phyloP scores from a whole-genome alignment of 2,329 filamentous ascomycete genomes.

The Claviceps digitariae region DNA sequence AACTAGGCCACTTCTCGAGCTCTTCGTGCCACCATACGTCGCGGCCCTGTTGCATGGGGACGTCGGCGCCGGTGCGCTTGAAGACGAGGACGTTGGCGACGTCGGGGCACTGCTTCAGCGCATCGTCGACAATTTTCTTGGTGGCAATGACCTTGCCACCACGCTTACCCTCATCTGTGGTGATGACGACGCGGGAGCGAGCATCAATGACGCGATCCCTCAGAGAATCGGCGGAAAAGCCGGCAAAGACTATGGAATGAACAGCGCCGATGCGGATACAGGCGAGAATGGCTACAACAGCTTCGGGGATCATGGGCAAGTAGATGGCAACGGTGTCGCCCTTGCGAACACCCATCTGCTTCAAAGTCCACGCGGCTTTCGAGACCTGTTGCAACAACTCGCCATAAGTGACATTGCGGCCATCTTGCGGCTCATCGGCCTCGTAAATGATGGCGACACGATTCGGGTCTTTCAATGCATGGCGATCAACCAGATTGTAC shows the following conservation, averaged over 20 bases:
- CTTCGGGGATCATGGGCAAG: conserved; percentile 97
- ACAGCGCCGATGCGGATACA: conserved; percentile 86
- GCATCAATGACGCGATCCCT: conserved; percentile 90
- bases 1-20: conserved; percentile 88
- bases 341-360: conserved; percentile 92
- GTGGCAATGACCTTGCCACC: conserved; percentile 95
- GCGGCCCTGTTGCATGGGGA: conserved; percentile 78
- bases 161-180: conserved; percentile 92
- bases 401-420: conserved; percentile 80
- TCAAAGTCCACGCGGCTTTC: conserved; percentile 73
- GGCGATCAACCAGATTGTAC: conserved; percentile 94
- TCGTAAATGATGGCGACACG: conserved; percentile 97
- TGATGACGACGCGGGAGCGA: conserved; percentile 86
- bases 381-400: conserved; percentile 91
- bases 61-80: conserved; percentile 86
- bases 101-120: conserved; percentile 86
- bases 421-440: conserved; percentile 78
- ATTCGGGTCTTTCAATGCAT: conserved; percentile 88
- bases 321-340: conserved; percentile 96
- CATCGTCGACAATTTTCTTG: conserved; percentile 98
- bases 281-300: conserved; percentile 78
- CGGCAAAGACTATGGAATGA: conserved; percentile 95
- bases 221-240: conserved; percentile 92
- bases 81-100: conserved; percentile 79
- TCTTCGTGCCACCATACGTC: conserved; percentile 99